Evolutionary conservation across 106 monocot genomes (phyloP).

Genomic region (Allium fistulosum): DNA sequence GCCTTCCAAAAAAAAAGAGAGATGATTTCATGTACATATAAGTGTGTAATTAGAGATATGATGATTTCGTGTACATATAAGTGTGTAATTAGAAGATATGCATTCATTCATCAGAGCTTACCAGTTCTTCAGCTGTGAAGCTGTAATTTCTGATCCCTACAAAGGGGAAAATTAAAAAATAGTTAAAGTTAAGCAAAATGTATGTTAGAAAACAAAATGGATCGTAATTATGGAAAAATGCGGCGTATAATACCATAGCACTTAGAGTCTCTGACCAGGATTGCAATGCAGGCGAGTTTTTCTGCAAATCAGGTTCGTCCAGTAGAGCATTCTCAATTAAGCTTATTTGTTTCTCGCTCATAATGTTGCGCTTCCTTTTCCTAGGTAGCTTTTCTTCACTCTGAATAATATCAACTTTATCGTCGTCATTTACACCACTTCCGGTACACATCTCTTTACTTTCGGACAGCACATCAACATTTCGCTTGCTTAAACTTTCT

Average conservation of each 20-base stretch:
- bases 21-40: neutral
- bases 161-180: neutral
- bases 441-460: neutral
- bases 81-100: neutral
- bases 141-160: slow-evolving; percentile 84
- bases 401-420: slow-evolving; percentile 48
- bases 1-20: slow-evolving; percentile 25
- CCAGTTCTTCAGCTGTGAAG: slow-evolving; percentile 97
- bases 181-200: neutral
- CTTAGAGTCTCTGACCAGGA: slow-evolving; percentile 85
- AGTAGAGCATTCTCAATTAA: slow-evolving; percentile 70
- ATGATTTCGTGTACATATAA: neutral
- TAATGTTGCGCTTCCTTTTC: slow-evolving; percentile 82
- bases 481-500: no score
- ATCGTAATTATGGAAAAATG: no score
- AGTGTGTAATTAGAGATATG: neutral
- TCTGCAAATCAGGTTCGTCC: slow-evolving; percentile 91
- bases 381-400: slow-evolving; percentile 76
- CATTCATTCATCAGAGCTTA: slow-evolving; percentile 14
- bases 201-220: neutral
- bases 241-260: slow-evolving; percentile 28
- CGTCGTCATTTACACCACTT: slow-evolving; percentile 39
- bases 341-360: slow-evolving; percentile 72
- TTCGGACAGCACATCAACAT: neutral
- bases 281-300: slow-evolving; percentile 58